Evolutionary conservation across 768 basidiomycete species (phyloP).

Genomic region (Serendipita indica): DNA sequence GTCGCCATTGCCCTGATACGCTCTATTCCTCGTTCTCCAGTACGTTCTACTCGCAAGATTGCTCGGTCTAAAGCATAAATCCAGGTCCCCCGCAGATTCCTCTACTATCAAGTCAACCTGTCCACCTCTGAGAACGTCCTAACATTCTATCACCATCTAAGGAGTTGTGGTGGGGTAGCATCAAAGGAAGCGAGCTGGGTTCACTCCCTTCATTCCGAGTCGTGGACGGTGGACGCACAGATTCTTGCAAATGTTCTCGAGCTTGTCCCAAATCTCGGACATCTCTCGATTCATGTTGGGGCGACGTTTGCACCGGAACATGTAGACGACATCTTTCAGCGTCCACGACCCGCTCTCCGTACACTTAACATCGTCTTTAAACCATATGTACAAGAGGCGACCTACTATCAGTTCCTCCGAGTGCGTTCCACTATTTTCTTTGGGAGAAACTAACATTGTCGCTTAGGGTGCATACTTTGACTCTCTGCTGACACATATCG

Average conservation of each 20-base stretch:
- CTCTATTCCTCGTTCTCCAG: constrained; percentile 44
- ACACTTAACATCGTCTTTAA: constrained; percentile 58
- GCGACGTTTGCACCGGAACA: constrained; percentile 73
- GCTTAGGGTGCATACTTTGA: constrained; percentile 71
- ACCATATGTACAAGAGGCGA: constrained; percentile 66
- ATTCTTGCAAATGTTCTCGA: constrained; percentile 54
- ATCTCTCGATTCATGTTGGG: constrained; percentile 53
- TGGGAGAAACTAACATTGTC: not conserved
- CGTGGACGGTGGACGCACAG: constrained; percentile 63
- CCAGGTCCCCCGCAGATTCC: constrained; percentile 33
- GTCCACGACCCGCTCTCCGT: constrained; percentile 32
- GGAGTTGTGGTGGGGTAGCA: constrained; percentile 15
- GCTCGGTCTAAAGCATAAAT: not conserved
- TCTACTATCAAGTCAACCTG: constrained; percentile 47
- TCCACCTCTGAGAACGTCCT: constrained; percentile 36
- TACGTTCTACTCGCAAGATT: not conserved
- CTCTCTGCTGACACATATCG: constrained; percentile 44
- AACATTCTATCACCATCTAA: constrained; percentile 42
- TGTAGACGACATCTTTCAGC: constrained; percentile 48
- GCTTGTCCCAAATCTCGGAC: constrained; percentile 36
- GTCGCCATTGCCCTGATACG: constrained; percentile 38
- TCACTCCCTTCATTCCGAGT: constrained; percentile 36
- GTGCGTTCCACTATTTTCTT: constrained; percentile 21
- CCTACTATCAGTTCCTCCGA: constrained; percentile 71
- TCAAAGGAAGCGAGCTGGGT: constrained; percentile 28